Base-by-base conservation (phyloP, 768 basidiomycete species). In the Agaricus blazei region DNA sequence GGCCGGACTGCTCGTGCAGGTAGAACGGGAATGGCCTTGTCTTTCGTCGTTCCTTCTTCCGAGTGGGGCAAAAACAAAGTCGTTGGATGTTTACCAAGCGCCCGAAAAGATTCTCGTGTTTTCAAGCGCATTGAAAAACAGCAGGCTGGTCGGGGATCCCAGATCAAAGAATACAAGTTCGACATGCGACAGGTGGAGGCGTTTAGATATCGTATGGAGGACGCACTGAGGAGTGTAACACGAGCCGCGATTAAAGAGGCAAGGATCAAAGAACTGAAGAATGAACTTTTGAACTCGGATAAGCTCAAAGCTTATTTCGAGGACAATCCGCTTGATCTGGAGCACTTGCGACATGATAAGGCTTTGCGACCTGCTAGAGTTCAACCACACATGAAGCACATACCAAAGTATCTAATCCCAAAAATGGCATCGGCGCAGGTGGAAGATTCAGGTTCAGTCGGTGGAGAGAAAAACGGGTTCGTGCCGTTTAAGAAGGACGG, bases 231-330 rank as follows among this genome's bases (percentile, higher is more conserved):
- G 60, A 82, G 87, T 45, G 94, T 97, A 9, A 98, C 97, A 53
- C 80, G 86, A 61, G 86, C 82, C 54, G 84, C 87, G 6, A 84
- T 98, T 58, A 82, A 86, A 60, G 96, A 99, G 69, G 97, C 97
- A 1, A 76, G 94, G 62, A 77, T 97, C 45, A 96, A 95, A 69
- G 96, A 98, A 69, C 72, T 98, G 62, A 94, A 96, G 70, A 73
- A 85, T 29, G 97, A 99, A 70, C 86, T 98, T 37, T 69, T 99
- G 60, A 95, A 97, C 67, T 95, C 93, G 42, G 93, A 96, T 64
- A 98, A 95, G 71, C 82, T 98, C 47, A 98, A 98, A 83, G 93
- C 94, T 5, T 96, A 98, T 70, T 98, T 99, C 59, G 94, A 98
- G 65, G 94, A 98, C 65, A 94, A 98, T 65, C 96, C 96, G 1